Conservation (phyloP, 164 flowering plant species). For the Taxillus chinensis region DNA sequence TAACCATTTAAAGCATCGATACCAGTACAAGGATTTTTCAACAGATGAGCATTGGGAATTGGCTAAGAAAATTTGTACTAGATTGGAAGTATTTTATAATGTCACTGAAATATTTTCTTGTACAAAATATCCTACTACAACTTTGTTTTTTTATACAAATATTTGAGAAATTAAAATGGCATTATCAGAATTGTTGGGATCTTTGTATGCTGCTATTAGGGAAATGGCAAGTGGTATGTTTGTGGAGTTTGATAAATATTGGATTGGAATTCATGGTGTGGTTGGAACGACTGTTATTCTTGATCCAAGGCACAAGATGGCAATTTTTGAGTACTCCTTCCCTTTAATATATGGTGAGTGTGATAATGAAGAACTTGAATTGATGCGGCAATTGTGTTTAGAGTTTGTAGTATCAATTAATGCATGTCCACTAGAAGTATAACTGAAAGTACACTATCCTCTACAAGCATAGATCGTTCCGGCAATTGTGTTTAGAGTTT, state of each 20-base stretch:
- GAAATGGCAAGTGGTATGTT: background rate
- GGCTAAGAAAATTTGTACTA: background rate
- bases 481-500: background rate
- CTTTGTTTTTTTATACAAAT: background rate
- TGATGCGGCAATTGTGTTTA: background rate
- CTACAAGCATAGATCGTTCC: background rate
- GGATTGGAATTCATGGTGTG: background rate
- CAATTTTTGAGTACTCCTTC: background rate
- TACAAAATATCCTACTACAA: background rate
- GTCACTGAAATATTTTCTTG: background rate
- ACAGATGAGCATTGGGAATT: background rate
- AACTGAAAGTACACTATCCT: background rate
- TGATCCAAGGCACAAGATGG: background rate
- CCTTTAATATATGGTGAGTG: background rate
- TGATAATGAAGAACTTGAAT: background rate
- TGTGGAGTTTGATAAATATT: background rate
- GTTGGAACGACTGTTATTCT: background rate
- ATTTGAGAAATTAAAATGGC: background rate
- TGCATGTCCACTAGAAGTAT: background rate
- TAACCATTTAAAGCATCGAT: background rate
- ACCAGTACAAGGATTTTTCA: background rate
- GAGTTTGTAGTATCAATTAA: background rate
- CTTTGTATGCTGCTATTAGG: background rate
- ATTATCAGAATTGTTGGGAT: background rate
- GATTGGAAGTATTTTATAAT: background rate